Percentiles rank a stretch among this genome's conserved stretches.
Evolutionary conservation across 257 asterid genomes (phyloP).

Genomic region (Leptodermis oblonga): DNA sequence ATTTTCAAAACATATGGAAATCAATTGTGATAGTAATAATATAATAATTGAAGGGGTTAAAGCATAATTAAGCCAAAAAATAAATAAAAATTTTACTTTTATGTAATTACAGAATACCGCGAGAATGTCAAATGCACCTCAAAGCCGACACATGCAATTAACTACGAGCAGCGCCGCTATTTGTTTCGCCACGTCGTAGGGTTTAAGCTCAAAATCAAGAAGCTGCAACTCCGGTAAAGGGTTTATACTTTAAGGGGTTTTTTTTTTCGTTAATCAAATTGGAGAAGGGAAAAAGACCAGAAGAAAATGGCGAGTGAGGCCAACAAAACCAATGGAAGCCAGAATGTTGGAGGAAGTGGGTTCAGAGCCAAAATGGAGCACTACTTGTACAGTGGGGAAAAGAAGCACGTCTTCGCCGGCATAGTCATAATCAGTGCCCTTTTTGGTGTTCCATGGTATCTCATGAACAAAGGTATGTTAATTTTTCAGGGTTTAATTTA

Average conservation of each 20-base stretch:
- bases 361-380: slow-evolving; percentile 63
- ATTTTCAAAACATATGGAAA: too few relatives aligned
- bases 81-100: too few relatives aligned
- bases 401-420: slow-evolving; percentile 79
- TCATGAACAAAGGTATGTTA: slow-evolving; percentile 64
- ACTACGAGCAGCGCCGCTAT: too few relatives aligned
- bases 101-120: not conserved
- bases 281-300: not conserved
- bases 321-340: slow-evolving; percentile 32
- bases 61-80: too few relatives aligned
- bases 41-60: too few relatives aligned
- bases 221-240: not conserved
- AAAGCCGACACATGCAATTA: slow-evolving; percentile 11
- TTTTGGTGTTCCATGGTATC: slow-evolving; percentile 86
- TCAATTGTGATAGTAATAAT: too few relatives aligned
- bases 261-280: not conserved
- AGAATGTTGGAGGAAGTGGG: slow-evolving; percentile 46
- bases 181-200: slow-evolving; percentile 1
- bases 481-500: not conserved
- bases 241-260: slow-evolving; percentile 8
- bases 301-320: slow-evolving; percentile 44
- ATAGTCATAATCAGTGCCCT: slow-evolving; percentile 61
- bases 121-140: not conserved
- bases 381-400: slow-evolving; percentile 73
- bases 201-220: slow-evolving; percentile 16